phyloP scores from a whole-genome alignment of 306 rosid genomes.

The Prunus fruticosa region DNA sequence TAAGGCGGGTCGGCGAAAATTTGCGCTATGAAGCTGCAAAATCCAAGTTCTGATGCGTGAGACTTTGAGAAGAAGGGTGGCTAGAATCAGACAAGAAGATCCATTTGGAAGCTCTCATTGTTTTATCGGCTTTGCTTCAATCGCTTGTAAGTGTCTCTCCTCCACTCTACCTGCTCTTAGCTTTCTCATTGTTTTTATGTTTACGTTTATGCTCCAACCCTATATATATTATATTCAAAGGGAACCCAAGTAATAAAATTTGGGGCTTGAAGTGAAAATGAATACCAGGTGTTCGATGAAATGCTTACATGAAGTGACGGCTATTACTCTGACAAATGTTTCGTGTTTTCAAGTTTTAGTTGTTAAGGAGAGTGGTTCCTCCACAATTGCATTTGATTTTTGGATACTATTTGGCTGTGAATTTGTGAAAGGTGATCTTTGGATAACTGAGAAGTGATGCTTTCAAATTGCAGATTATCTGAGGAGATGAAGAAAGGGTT shows the following conservation, averaged over 20 bases:
- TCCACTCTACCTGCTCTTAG: neutral
- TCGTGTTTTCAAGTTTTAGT: neutral
- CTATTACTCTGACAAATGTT: neutral
- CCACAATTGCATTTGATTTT: neutral
- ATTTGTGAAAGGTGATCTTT: neutral
- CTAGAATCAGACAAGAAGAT: neutral
- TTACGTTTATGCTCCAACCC: neutral
- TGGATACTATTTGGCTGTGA: neutral
- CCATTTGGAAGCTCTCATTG: neutral
- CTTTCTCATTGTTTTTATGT: neutral
- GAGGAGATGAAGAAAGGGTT: constrained; percentile 78
- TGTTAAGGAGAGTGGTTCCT: neutral
- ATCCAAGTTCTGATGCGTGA: too few species aligned
- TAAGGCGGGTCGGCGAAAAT: too few species aligned
- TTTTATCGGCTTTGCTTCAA: neutral
- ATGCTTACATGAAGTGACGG: neutral
- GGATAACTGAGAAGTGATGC: neutral
- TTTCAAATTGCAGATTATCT: constrained; percentile 7
- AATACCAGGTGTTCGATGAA: neutral
- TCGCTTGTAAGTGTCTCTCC: neutral
- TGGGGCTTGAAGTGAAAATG: neutral
- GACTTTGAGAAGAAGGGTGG: neutral
- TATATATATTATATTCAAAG: neutral
- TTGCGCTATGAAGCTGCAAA: too few species aligned
- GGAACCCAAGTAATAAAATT: neutral